These are phyloP conservation scores for Vigna mungo DNA, from an alignment of 306 rosid genomes.

Conservation along the genomic window DNA sequence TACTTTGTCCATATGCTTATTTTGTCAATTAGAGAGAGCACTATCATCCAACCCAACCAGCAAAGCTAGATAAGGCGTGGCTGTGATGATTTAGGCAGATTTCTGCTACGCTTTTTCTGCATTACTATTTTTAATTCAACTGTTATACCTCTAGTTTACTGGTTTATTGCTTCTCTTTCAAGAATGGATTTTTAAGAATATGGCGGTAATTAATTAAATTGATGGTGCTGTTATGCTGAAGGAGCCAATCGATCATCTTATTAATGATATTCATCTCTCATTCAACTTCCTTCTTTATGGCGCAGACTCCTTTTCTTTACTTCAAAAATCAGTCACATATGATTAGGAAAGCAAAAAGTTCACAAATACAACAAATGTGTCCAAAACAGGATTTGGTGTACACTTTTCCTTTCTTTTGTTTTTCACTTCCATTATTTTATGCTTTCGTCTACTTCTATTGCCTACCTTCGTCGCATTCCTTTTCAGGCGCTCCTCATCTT, in stretches of 20 bases:
- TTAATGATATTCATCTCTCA: constrained; percentile 44
- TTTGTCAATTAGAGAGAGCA: constrained; percentile 51
- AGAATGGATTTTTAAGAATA: neutral
- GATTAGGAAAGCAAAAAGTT: constrained; percentile 43
- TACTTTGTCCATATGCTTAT: constrained; percentile 47
- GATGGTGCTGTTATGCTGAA: constrained; percentile 13
- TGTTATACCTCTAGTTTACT: constrained; percentile 15
- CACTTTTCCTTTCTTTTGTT: neutral
- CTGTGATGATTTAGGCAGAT: constrained; percentile 33
- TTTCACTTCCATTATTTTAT: neutral
- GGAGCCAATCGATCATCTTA: constrained; percentile 44
- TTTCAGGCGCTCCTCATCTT: neutral
- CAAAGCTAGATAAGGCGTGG: constrained; percentile 46
- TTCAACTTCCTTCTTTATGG: constrained; percentile 23
- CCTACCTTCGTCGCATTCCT: neutral
- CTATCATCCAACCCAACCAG: constrained; percentile 49
- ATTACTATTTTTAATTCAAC: constrained; percentile 26
- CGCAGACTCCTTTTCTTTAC: constrained; percentile 7
- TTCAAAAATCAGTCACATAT: constrained; percentile 37
- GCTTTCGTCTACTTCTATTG: neutral
- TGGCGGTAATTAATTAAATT: constrained; percentile 9
- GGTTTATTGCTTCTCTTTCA: constrained; percentile 21
- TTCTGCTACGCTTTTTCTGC: neutral
- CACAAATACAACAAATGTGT: constrained; percentile 36
- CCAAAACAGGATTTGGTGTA: constrained; percentile 26